phyloP scores from a whole-genome alignment of 1,284 basidiomycete species.

The Boletus chippewaensis region DNA sequence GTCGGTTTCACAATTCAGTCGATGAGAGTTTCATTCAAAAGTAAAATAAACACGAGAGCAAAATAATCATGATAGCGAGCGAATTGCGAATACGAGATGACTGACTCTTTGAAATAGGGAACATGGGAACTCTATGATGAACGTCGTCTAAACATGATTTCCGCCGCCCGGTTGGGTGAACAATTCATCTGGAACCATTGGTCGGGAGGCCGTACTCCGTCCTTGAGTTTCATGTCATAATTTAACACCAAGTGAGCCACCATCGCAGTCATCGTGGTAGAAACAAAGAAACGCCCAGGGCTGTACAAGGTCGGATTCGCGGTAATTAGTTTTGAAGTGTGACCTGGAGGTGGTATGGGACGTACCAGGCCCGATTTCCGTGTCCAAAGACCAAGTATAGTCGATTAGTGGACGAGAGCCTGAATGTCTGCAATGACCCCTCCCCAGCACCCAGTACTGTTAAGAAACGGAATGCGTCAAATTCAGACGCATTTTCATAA shows the following conservation, averaged over 20 bases:
- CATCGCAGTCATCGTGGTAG: slow-evolving; percentile 31
- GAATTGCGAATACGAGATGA: slow-evolving; percentile 12
- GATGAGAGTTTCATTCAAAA: not conserved
- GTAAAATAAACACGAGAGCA: slow-evolving; percentile 7
- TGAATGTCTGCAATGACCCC: slow-evolving; percentile 17
- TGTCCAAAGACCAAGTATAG: slow-evolving; percentile 38
- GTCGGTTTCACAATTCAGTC: slow-evolving; percentile 1
- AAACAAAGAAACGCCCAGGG: slow-evolving; percentile 37
- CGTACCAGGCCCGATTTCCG: slow-evolving; percentile 41
- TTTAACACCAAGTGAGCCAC: slow-evolving; percentile 34
- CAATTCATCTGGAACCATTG: slow-evolving; percentile 35
- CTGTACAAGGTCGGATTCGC: slow-evolving; percentile 17
- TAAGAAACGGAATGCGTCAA: slow-evolving; percentile 37
- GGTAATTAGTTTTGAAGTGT: slow-evolving; percentile 2
- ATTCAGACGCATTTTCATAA: slow-evolving; percentile 31
- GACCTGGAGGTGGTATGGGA: not conserved
- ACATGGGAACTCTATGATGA: slow-evolving; percentile 8
- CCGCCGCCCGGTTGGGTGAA: slow-evolving; percentile 25
- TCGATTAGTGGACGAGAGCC: slow-evolving; percentile 30
- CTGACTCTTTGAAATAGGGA: slow-evolving; percentile 6
- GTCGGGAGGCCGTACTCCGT: slow-evolving; percentile 35
- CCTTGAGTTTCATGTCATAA: slow-evolving; percentile 34
- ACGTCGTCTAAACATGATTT: slow-evolving; percentile 31
- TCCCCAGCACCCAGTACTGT: slow-evolving; percentile 17
- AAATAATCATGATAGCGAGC: slow-evolving; percentile 12